phyloP scores from a whole-genome alignment of 805 yeast genomes.

The Ascoidea asiatica region DNA sequence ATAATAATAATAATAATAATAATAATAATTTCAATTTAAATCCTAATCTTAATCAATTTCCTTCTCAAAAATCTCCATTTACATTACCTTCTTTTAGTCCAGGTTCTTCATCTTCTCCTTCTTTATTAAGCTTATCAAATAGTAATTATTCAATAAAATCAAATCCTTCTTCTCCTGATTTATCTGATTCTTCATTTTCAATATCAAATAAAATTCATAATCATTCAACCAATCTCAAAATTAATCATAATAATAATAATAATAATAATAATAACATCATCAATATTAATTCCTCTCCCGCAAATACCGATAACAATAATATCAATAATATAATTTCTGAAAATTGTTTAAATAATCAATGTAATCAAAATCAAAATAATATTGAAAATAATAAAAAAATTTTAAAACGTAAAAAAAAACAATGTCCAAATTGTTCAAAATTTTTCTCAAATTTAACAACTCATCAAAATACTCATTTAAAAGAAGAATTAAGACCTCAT shows the following conservation, averaged over 20 bases:
- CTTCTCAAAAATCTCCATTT: too few species aligned
- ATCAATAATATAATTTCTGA: too few species aligned
- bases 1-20: too few species aligned
- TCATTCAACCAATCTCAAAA: neutral
- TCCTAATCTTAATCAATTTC: too few species aligned
- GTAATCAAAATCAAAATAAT: too few species aligned
- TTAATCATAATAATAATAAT: neutral
- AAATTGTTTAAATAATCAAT: too few species aligned
- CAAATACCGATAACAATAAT: neutral
- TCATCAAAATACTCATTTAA: constrained; percentile 70
- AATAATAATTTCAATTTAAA: too few species aligned
- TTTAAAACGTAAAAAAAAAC: constrained; percentile 39
- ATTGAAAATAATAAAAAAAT: neutral
- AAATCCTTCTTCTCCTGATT: too few species aligned
- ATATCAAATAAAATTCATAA: neutral
- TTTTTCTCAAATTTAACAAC: constrained; percentile 50
- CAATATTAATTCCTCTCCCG: neutral
- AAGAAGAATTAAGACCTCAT: constrained; percentile 33
- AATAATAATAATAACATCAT: neutral
- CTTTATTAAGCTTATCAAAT: too few species aligned
- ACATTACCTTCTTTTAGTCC: too few species aligned
- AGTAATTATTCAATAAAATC: too few species aligned
- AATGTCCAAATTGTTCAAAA: constrained; percentile 56
- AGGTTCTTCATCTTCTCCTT: too few species aligned
- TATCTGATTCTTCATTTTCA: neutral